A percentile compares a stretch with the other conserved stretches of the same genome.
Conservation (phyloP, 805 yeast genomes). For the Lachancea lanzarotensis region DNA sequence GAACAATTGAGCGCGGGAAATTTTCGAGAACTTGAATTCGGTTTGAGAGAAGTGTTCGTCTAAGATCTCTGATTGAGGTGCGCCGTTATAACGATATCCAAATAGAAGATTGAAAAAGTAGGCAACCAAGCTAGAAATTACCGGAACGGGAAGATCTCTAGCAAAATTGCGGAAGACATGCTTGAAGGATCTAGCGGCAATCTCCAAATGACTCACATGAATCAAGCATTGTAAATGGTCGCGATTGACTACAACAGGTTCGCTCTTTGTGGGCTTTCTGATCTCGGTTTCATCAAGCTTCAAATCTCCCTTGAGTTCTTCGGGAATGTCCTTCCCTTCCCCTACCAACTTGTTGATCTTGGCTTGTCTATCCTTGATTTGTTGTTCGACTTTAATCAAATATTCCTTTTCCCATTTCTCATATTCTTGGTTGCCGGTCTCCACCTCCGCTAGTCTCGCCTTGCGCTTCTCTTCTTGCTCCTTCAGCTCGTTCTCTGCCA, state of each 20-base stretch:
- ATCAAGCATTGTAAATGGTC: conserved; percentile 42
- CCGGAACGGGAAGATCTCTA: conserved; percentile 41
- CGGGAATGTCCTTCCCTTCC: conserved; percentile 32
- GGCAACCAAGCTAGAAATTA: conserved; percentile 55
- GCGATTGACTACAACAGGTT: conserved; percentile 31
- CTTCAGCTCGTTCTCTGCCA: conserved; percentile 26
- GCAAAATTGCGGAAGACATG: conserved; percentile 56
- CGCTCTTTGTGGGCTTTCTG: conserved; percentile 31
- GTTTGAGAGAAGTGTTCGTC: conserved; percentile 40
- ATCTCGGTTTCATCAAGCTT: conserved; percentile 30
- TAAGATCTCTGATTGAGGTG: conserved; percentile 38
- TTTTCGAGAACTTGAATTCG: conserved; percentile 37
- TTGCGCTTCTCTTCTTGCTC: conserved; percentile 20
- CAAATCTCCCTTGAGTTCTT: conserved; percentile 29
- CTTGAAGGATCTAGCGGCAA: conserved; percentile 74
- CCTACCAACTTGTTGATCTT: conserved; percentile 29
- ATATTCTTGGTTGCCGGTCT: conserved; percentile 27
- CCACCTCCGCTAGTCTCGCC: conserved; percentile 23
- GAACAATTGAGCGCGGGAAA: conserved; percentile 43
- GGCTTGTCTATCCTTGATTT: conserved; percentile 33
- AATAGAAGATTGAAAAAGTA: conserved; percentile 68
- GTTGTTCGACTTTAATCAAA: conserved; percentile 26
- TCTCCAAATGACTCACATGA: conserved; percentile 47
- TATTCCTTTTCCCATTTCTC: conserved; percentile 30
- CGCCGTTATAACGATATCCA: conserved; percentile 42